These are phyloP conservation scores for Amanita molliuscula DNA, from an alignment of 768 basidiomycete species.

Conservation along the genomic window DNA sequence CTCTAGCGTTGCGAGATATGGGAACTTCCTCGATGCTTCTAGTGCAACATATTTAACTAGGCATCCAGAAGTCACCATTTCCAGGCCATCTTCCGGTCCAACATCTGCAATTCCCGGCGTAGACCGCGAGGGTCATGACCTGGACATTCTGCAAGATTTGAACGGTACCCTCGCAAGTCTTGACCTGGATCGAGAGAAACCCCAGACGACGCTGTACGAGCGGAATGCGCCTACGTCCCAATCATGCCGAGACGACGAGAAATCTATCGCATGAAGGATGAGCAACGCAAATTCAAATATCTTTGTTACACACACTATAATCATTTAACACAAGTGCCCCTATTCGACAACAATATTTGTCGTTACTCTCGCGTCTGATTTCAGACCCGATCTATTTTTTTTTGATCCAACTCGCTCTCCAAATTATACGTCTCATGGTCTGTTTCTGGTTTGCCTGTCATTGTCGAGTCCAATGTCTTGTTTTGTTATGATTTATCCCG, in stretches of 20 bases:
- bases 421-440: neutral
- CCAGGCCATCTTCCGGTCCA: conserved; percentile 45
- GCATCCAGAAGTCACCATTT: conserved; percentile 38
- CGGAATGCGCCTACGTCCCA: neutral
- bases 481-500: conserved; percentile 6
- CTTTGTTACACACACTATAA: conserved; percentile 3
- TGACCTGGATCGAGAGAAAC: conserved; percentile 36
- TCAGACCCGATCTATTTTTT: conserved; percentile 5
- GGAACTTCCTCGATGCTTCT: conserved; percentile 32
- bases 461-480: conserved; percentile 6
- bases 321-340: neutral
- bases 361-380: conserved; percentile 6
- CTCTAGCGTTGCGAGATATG: conserved; percentile 34
- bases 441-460: conserved; percentile 6
- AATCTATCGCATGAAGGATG: neutral
- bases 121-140: conserved; percentile 23
- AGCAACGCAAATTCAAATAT: neutral
- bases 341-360: conserved; percentile 3
- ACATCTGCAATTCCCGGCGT: conserved; percentile 11
- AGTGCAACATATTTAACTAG: conserved; percentile 27
- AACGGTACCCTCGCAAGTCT: conserved; percentile 73
- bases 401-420: conserved; percentile 3
- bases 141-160: conserved; percentile 54
- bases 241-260: neutral
- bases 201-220: neutral